Percentiles rank a stretch among this genome's conserved stretches.
These are phyloP conservation scores for Penicillium palitans DNA, from an alignment of 2,329 filamentous ascomycete species.

Conservation along the genomic window DNA sequence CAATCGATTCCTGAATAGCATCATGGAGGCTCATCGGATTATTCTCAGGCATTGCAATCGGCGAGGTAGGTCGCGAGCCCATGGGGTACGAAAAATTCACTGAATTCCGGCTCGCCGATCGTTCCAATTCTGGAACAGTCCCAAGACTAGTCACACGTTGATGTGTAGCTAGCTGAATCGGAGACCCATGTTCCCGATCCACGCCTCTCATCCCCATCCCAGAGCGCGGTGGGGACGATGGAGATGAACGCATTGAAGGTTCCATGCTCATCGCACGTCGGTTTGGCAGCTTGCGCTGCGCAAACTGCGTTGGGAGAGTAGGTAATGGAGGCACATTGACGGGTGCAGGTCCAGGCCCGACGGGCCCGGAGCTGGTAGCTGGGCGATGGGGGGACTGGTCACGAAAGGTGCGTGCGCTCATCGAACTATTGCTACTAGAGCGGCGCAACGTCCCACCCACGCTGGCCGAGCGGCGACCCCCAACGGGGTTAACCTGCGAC, in stretches of 20 bases:
- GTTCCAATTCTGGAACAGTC: constrained; percentile 40
- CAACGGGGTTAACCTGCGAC: constrained; percentile 58
- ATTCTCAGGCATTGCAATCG: constrained; percentile 27
- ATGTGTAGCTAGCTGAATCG: constrained; percentile 18
- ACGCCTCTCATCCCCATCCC: constrained; percentile 40
- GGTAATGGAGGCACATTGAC: constrained; percentile 70
- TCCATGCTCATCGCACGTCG: constrained; percentile 55
- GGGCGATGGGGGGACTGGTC: constrained; percentile 63
- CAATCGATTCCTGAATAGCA: constrained; percentile 27
- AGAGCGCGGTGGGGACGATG: constrained; percentile 43
- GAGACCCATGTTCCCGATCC: constrained; percentile 32
- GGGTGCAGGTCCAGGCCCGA: constrained; percentile 42
- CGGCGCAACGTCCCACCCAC: constrained; percentile 56
- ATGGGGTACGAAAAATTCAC: constrained; percentile 53
- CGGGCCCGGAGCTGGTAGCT: constrained; percentile 46
- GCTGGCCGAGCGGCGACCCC: constrained; percentile 43
- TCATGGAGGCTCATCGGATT: constrained; percentile 16
- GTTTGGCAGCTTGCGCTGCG: constrained; percentile 32
- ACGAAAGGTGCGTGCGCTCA: constrained; percentile 86
- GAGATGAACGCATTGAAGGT: constrained; percentile 49
- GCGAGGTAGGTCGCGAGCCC: constrained; percentile 44
- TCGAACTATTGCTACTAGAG: constrained; percentile 71
- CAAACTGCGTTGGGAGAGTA: constrained; percentile 60
- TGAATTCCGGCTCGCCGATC: constrained; percentile 44
- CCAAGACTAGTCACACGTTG: constrained; percentile 26